A percentile compares a stretch with the other conserved stretches of the same genome.
Evolutionary conservation across 805 yeast genomes (phyloP).

Genomic region (Kazachstania martiniae): DNA sequence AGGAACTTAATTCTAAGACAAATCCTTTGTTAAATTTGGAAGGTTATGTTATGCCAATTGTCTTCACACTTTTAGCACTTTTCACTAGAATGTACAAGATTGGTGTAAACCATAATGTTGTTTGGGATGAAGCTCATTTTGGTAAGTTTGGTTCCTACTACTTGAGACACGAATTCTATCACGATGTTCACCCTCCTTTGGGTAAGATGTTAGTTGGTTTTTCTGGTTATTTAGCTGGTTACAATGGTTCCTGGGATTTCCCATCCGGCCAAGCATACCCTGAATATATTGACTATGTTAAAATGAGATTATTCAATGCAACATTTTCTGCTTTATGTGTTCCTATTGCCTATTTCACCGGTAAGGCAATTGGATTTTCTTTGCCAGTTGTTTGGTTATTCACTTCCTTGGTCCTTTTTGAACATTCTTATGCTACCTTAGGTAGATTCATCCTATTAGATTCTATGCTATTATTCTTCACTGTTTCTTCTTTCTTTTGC

Average conservation of each 20-base stretch:
- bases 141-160: slow-evolving; percentile 82
- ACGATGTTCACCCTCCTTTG: slow-evolving; percentile 81
- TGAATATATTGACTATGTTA: slow-evolving; percentile 44
- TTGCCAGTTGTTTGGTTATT: slow-evolving; percentile 47
- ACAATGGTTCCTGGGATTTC: slow-evolving; percentile 67
- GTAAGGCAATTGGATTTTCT: slow-evolving; percentile 44
- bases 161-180: slow-evolving; percentile 68
- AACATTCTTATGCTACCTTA: slow-evolving; percentile 56
- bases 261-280: slow-evolving; percentile 60
- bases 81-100: slow-evolving; percentile 52
- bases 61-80: slow-evolving; percentile 36
- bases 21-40: slow-evolving; percentile 18
- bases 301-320: slow-evolving; percentile 66
- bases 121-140: slow-evolving; percentile 89
- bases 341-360: slow-evolving; percentile 63
- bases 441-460: slow-evolving; percentile 70
- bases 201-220: slow-evolving; percentile 75
- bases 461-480: slow-evolving; percentile 66
- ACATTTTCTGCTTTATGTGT: slow-evolving; percentile 53
- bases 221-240: slow-evolving; percentile 68
- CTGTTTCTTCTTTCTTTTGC: slow-evolving; percentile 56
- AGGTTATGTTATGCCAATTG: slow-evolving; percentile 32
- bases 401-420: slow-evolving; percentile 53
- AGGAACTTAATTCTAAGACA: not conserved
- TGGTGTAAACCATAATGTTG: slow-evolving; percentile 46